phyloP scores from a whole-genome alignment of 106 monocot species.

The Dendrobium huoshanense region DNA sequence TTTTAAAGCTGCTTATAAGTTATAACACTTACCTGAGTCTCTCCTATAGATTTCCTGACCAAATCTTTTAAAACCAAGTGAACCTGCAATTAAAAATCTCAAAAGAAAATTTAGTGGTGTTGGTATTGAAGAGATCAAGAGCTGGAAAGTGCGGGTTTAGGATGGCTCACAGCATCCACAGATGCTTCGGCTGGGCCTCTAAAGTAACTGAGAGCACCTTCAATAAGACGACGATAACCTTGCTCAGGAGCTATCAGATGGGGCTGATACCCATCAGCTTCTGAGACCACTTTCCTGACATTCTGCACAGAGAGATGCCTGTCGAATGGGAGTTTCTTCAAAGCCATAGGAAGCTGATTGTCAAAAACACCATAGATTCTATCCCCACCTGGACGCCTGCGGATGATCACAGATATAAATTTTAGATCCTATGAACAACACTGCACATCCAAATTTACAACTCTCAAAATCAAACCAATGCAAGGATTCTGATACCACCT shows the following conservation, averaged over 20 bases:
- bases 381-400: constrained; percentile 52
- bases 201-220: constrained; percentile 45
- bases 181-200: constrained; percentile 64
- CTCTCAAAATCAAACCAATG: background rate
- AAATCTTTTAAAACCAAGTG: constrained; percentile 60
- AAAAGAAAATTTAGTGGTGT: background rate
- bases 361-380: constrained; percentile 59
- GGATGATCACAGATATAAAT: background rate
- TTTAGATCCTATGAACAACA: background rate
- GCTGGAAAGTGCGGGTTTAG: background rate
- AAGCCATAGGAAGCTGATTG: constrained; percentile 51
- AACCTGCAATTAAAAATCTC: constrained; percentile 26
- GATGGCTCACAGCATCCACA: constrained; percentile 43
- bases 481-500: background rate
- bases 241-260: constrained; percentile 66
- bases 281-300: constrained; percentile 50
- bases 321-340: constrained; percentile 61
- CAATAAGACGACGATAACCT: constrained; percentile 56
- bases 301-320: constrained; percentile 50
- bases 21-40: constrained; percentile 37
- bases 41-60: constrained; percentile 55
- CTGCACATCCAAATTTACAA: background rate
- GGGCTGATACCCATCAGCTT: constrained; percentile 70
- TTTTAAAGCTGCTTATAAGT: background rate
- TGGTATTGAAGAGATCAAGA: background rate